Evolutionary conservation across 2,329 filamentous ascomycete genomes (phyloP).

Genomic region (Fusarium haematococcum): DNA sequence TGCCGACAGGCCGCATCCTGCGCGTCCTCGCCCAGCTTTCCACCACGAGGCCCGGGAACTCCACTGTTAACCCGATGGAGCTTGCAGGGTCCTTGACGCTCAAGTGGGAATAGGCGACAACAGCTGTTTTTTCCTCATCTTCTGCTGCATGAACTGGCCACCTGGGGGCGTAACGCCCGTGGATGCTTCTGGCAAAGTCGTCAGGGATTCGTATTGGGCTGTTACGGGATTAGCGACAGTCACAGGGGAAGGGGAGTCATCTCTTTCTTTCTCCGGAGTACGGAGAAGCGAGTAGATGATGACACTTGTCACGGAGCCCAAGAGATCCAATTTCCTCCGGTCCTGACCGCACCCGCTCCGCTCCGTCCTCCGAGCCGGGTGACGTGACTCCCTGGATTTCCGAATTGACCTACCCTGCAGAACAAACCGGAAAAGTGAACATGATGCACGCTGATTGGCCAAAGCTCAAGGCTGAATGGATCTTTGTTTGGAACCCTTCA

Average conservation of each 20-base stretch:
- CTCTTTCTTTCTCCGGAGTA: background rate
- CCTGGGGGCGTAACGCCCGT: constrained; percentile 13
- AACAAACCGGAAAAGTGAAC: background rate
- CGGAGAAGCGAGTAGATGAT: background rate
- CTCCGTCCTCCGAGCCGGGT: background rate
- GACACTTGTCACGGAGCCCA: constrained; percentile 4
- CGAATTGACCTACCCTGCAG: constrained; percentile 28
- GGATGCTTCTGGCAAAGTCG: background rate
- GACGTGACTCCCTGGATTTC: background rate
- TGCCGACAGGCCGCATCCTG: background rate
- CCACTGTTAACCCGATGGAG: constrained; percentile 20
- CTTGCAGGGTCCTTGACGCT: constrained; percentile 14
- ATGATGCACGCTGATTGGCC: constrained; percentile 12
- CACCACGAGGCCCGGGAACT: constrained; percentile 28
- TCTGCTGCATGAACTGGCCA: constrained; percentile 40
- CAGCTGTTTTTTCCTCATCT: constrained; percentile 13
- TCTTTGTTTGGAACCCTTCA: background rate
- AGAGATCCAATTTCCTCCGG: constrained; percentile 6
- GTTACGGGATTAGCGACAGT: constrained; percentile 18
- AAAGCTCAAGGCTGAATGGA: background rate
- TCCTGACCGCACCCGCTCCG: constrained; percentile 6
- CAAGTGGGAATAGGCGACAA: constrained; percentile 16
- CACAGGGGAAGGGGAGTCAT: background rate
- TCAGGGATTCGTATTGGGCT: constrained; percentile 6
- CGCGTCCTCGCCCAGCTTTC: background rate